phyloP scores from a whole-genome alignment of 2,329 filamentous ascomycete genomes.

The Diaporthe sp. region DNA sequence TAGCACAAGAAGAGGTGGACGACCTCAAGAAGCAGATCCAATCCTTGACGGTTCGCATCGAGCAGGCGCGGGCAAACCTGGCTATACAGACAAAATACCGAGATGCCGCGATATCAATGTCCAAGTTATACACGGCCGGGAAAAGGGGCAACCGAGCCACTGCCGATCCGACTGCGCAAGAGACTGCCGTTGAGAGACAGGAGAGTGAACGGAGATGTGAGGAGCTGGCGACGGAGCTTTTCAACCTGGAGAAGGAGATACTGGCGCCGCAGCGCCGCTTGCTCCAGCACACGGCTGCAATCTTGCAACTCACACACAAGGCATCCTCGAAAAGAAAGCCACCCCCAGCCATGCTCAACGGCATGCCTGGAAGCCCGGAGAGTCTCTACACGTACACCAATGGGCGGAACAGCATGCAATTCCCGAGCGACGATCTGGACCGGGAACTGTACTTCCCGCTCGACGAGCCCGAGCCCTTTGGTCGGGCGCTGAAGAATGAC shows the following conservation, averaged over 20 bases:
- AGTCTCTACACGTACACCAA: constrained; percentile 78
- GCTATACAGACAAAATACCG: constrained; percentile 93
- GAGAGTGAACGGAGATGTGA: constrained; percentile 85
- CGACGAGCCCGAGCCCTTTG: constrained; percentile 68
- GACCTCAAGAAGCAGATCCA: constrained; percentile 88
- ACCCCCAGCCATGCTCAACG: constrained; percentile 58
- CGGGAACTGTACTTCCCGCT: constrained; percentile 77
- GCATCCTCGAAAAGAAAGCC: constrained; percentile 70
- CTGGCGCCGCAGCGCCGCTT: constrained; percentile 81
- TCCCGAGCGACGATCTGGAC: constrained; percentile 73
- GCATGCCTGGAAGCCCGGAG: constrained; percentile 79
- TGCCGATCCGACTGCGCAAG: constrained; percentile 58
- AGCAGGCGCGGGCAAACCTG: constrained; percentile 84
- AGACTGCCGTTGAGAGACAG: constrained; percentile 80
- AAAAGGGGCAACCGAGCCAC: constrained; percentile 63
- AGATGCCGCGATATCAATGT: constrained; percentile 90
- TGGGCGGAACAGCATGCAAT: constrained; percentile 68
- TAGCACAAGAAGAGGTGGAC: constrained; percentile 93
- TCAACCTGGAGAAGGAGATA: constrained; percentile 79
- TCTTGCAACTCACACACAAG: constrained; percentile 90
- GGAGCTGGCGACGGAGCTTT: constrained; percentile 83
- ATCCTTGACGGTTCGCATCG: constrained; percentile 78
- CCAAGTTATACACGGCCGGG: constrained; percentile 74
- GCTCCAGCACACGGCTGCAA: constrained; percentile 90
- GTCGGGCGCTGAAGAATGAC: constrained; percentile 50